Evolutionary conservation across 768 basidiomycete species (phyloP).

Genomic region (Tulasnella sp.): DNA sequence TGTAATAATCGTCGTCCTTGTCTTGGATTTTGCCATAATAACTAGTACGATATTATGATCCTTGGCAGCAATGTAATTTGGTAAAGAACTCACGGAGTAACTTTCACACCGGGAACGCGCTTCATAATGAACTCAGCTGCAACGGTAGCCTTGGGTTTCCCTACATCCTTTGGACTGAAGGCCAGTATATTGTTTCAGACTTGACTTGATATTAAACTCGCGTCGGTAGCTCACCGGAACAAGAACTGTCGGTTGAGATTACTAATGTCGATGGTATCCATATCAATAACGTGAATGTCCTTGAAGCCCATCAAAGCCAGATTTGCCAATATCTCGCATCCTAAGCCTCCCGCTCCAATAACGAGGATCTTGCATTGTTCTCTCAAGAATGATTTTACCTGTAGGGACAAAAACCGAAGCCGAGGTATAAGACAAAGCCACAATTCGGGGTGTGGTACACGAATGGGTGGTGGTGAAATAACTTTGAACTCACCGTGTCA

Average conservation of each 20-base stretch:
- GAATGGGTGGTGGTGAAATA: too few species aligned
- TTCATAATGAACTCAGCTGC: constrained; percentile 97
- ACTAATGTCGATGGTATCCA: constrained; percentile 99
- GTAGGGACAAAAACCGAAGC: not conserved
- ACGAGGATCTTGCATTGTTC: constrained; percentile 84
- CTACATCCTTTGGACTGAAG: constrained; percentile 73
- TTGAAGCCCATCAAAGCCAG: constrained; percentile 93
- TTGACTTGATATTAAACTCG: not conserved
- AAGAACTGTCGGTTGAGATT: constrained; percentile 97
- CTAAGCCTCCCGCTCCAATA: constrained; percentile 94
- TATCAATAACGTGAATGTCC: constrained; percentile 98
- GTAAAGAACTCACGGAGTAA: constrained; percentile 65
- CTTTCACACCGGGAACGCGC: constrained; percentile 88
- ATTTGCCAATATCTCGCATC: constrained; percentile 93
- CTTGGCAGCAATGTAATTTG: constrained; percentile 9
- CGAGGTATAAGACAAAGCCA: constrained; percentile 6
- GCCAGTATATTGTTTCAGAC: not conserved
- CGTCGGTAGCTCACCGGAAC: constrained; percentile 52
- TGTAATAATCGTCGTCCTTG: constrained; percentile 87
- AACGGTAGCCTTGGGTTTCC: constrained; percentile 81
- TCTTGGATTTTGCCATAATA: constrained; percentile 98
- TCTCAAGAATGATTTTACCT: constrained; percentile 84
- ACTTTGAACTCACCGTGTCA: constrained; percentile 42
- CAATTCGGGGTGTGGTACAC: not conserved
- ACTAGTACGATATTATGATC: constrained; percentile 30